A percentile compares a stretch with the other conserved stretches of the same genome.
These are phyloP conservation scores for Globisporangium spiculum DNA, from an alignment of 352 stramenopile species.

Conservation along the genomic window DNA sequence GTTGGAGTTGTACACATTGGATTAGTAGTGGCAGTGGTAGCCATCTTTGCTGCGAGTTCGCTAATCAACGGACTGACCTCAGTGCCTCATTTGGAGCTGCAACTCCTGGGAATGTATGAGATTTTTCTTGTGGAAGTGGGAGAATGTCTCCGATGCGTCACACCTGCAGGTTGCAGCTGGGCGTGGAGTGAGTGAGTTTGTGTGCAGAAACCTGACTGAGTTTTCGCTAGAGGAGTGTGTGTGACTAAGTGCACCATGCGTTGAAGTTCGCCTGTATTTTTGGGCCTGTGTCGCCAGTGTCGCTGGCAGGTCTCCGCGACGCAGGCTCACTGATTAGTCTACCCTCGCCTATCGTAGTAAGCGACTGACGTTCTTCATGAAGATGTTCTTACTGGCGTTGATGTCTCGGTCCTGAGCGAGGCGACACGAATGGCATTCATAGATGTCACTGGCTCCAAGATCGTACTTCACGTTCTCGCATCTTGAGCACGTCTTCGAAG, in stretches of 20 bases:
- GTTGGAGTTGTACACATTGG: not conserved
- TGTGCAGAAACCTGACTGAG: too few species aligned
- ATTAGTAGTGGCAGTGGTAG: not conserved
- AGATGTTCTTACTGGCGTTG: too few species aligned
- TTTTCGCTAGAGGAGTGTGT: conserved; percentile 3
- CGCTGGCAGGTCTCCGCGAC: too few species aligned
- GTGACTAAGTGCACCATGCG: not conserved
- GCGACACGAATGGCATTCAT: not conserved
- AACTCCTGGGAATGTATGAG: not conserved
- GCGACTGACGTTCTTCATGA: too few species aligned
- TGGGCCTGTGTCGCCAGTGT: too few species aligned
- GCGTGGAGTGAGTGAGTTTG: not conserved
- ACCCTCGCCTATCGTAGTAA: too few species aligned
- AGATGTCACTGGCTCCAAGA: not conserved
- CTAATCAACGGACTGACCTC: not conserved
- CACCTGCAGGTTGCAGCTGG: conserved; percentile 10
- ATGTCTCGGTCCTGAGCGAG: too few species aligned
- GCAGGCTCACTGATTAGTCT: too few species aligned
- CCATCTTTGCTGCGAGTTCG: not conserved
- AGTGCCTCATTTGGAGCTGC: not conserved
- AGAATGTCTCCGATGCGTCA: conserved; percentile 19
- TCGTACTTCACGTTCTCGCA: not conserved
- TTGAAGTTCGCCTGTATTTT: not conserved
- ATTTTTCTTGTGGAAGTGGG: conserved; percentile 8
- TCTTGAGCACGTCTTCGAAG: not conserved